Percentiles rank a stretch among this genome's conserved stretches.
phyloP scores from a whole-genome alignment of 169 alveolate species.

The Besnoitia besnoiti region DNA sequence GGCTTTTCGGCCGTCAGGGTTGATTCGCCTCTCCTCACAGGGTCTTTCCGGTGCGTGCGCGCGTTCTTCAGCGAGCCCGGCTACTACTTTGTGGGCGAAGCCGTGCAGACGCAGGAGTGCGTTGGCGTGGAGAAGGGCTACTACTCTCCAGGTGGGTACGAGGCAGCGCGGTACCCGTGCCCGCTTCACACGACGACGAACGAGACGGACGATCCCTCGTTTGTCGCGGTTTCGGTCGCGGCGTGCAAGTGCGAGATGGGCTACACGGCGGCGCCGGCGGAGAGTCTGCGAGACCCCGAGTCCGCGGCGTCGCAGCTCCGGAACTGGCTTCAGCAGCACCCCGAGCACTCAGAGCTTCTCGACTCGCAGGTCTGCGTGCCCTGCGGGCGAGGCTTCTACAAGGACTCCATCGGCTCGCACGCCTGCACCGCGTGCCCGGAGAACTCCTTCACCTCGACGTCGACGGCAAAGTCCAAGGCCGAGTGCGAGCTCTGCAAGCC shows the following conservation, averaged over 20 bases:
- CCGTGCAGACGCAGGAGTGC: constrained; percentile 43
- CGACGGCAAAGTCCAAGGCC: constrained; percentile 50
- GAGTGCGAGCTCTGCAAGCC: constrained; percentile 78
- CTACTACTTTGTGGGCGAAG: constrained; percentile 48
- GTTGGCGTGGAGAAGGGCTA: constrained; percentile 55
- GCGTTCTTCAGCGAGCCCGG: constrained; percentile 59
- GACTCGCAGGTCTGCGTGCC: constrained; percentile 58
- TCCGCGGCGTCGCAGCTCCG: constrained; percentile 27
- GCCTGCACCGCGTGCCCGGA: constrained; percentile 54
- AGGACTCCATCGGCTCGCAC: constrained; percentile 31
- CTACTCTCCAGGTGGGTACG: constrained; percentile 58
- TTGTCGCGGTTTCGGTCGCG: neutral
- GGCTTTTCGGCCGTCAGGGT: neutral
- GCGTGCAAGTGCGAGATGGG: constrained; percentile 65
- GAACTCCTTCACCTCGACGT: constrained; percentile 60
- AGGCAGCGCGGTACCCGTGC: constrained; percentile 44
- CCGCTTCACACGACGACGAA: constrained; percentile 62
- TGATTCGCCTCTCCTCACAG: neutral
- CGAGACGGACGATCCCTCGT: neutral
- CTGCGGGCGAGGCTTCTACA: constrained; percentile 50
- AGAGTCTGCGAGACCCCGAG: constrained; percentile 10
- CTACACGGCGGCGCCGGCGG: constrained; percentile 29
- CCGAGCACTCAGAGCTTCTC: neutral
- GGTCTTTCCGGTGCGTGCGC: neutral
- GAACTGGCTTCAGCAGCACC: constrained; percentile 36